Evolutionary conservation across 208 protist species (phyloP).

Genomic region (Borovskyia barvae): DNA sequence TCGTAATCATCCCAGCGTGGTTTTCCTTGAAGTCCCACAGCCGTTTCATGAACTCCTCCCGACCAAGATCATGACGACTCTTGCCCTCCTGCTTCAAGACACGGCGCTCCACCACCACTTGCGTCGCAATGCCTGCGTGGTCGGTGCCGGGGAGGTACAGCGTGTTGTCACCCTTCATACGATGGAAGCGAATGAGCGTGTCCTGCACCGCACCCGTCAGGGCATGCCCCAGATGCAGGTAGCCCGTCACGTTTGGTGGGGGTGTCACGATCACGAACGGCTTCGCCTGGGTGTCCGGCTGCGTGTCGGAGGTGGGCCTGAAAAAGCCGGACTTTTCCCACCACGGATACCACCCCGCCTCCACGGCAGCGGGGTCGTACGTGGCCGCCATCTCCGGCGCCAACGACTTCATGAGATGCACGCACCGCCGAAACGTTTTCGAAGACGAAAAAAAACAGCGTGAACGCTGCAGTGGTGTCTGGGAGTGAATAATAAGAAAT

Average conservation of each 20-base stretch:
- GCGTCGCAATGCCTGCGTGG: slow-evolving; percentile 99
- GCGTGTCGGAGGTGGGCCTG: slow-evolving; percentile 78
- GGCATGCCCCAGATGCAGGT: slow-evolving; percentile 99
- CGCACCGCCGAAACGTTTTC: slow-evolving; percentile 54
- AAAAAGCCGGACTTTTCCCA: slow-evolving; percentile 98
- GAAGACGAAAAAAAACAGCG: too few species aligned
- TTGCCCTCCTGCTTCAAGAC: slow-evolving; percentile 86
- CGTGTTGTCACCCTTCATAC: slow-evolving; percentile 96
- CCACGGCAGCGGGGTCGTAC: slow-evolving; percentile 95
- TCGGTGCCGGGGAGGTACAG: slow-evolving; percentile 99
- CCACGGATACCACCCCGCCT: slow-evolving; percentile 97
- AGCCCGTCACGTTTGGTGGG: slow-evolving; percentile 99
- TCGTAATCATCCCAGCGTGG: slow-evolving; percentile 94
- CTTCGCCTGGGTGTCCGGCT: slow-evolving; percentile 59
- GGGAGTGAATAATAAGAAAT: too few species aligned
- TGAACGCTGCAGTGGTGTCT: too few species aligned
- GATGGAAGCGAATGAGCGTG: slow-evolving; percentile 93
- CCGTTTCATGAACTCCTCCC: slow-evolving; percentile 96
- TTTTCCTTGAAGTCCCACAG: slow-evolving; percentile 98
- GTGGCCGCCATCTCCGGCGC: slow-evolving; percentile 79
- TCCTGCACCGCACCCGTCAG: slow-evolving; percentile 97
- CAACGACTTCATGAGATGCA: slow-evolving; percentile 78
- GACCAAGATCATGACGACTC: slow-evolving; percentile 95
- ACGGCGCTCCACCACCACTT: slow-evolving; percentile 98
- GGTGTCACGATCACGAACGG: slow-evolving; percentile 97